These are phyloP conservation scores for Pseudocercospora pini-densiflorae DNA, from an alignment of 2,329 filamentous ascomycete species.

Conservation along the genomic window DNA sequence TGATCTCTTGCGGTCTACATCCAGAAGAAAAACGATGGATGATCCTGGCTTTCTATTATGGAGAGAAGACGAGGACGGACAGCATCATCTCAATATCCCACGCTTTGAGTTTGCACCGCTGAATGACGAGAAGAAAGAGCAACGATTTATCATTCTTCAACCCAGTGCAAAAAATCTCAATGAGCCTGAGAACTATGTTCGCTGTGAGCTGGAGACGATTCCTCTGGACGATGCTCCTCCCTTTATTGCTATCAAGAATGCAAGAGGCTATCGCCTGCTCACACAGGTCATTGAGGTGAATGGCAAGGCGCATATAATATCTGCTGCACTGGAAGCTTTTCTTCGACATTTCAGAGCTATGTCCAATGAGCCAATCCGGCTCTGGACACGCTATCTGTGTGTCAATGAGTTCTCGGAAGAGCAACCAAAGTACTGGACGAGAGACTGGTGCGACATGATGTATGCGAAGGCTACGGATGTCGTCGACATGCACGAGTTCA, in stretches of 20 bases:
- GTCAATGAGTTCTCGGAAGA: conserved; percentile 7
- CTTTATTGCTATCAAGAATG: conserved; percentile 12
- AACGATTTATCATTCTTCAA: conserved; percentile 10
- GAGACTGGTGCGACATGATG: conserved; percentile 19
- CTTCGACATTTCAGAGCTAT: conserved; percentile 10
- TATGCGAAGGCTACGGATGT: conserved; percentile 18
- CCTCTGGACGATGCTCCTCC: conserved; percentile 7
- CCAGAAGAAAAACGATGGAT: not conserved
- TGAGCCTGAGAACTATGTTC: not conserved
- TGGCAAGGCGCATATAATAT: conserved; percentile 6
- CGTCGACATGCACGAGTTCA: conserved; percentile 19
- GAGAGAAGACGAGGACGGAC: not conserved
- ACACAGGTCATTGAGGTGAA: conserved; percentile 14
- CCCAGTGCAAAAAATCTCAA: not conserved
- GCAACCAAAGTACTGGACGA: conserved; percentile 14
- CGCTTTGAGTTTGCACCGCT: not conserved
- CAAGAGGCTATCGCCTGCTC: conserved; percentile 14
- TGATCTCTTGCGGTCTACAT: not conserved
- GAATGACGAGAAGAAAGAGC: not conserved
- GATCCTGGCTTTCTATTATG: not conserved
- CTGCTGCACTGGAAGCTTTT: conserved; percentile 13
- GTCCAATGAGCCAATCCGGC: not conserved
- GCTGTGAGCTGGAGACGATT: not conserved
- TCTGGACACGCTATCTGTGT: conserved; percentile 21
- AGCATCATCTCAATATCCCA: not conserved